Evolutionary conservation across 805 yeast genomes (phyloP).

Genomic region (Wickerhamiella australiensis): DNA sequence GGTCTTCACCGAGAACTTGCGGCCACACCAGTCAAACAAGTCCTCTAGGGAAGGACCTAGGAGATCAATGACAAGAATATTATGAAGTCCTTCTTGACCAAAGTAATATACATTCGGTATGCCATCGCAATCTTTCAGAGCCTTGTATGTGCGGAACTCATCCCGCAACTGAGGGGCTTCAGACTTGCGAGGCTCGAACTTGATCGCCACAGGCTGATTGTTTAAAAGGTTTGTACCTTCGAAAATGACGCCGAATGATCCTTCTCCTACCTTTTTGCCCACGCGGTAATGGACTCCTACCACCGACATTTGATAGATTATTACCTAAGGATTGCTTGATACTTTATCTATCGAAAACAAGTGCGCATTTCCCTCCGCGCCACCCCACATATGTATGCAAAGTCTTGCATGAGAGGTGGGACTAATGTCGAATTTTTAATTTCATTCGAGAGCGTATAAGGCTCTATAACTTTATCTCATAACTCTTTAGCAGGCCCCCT

Average conservation of each 20-base stretch:
- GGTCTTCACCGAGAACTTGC: constrained; percentile 75
- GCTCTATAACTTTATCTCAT: too few relatives aligned
- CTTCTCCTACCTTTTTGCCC: constrained; percentile 96
- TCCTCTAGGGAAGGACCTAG: constrained; percentile 95
- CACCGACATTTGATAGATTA: constrained; percentile 26
- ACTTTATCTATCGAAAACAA: background rate
- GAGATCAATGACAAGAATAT: constrained; percentile 84
- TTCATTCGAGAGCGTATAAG: too few relatives aligned
- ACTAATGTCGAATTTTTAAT: too few relatives aligned
- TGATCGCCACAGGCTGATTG: constrained; percentile 87
- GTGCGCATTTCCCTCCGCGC: background rate
- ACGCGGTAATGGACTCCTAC: constrained; percentile 94
- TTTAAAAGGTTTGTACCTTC: constrained; percentile 89
- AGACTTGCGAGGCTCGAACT: constrained; percentile 85
- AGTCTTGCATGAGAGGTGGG: background rate
- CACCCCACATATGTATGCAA: background rate
- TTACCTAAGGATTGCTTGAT: constrained; percentile 4
- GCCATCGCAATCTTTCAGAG: constrained; percentile 67
- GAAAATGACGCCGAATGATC: constrained; percentile 93
- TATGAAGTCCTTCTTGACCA: constrained; percentile 97
- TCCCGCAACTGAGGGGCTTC: constrained; percentile 97
- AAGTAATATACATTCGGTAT: constrained; percentile 92
- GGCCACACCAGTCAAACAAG: constrained; percentile 95
- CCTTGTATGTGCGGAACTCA: constrained; percentile 87
- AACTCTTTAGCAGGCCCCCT: too few relatives aligned